Evolutionary conservation across 805 yeast genomes (phyloP).

Genomic region (Wickerhamomyces xylosicus): DNA sequence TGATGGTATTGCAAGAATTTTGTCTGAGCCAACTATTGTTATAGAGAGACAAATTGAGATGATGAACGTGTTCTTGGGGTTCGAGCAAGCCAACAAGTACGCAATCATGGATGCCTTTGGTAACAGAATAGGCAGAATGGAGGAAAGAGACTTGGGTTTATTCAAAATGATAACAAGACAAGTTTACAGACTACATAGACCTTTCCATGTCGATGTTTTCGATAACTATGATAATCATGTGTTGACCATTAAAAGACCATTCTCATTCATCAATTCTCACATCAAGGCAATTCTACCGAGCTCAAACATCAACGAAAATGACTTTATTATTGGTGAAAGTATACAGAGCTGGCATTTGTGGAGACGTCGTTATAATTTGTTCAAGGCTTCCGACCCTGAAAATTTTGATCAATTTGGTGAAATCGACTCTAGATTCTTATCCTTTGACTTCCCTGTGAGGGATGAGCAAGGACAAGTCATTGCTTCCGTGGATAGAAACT

Average conservation of each 20-base stretch:
- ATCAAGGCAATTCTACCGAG: constrained; percentile 65
- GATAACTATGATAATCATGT: constrained; percentile 52
- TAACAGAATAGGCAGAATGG: constrained; percentile 65
- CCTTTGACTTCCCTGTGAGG: constrained; percentile 75
- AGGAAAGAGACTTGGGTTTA: constrained; percentile 56
- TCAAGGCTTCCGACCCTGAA: constrained; percentile 31
- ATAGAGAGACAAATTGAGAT: constrained; percentile 83
- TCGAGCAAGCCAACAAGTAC: constrained; percentile 84
- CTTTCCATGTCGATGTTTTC: constrained; percentile 65
- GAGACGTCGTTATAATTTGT: constrained; percentile 83
- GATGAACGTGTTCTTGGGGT: constrained; percentile 80
- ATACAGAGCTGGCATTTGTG: constrained; percentile 93
- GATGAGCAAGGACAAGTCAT: constrained; percentile 49
- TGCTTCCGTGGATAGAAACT: constrained; percentile 81
- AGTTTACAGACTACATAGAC: constrained; percentile 75
- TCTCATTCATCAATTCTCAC: constrained; percentile 82
- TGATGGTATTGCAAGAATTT: constrained; percentile 51
- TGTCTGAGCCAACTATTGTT: constrained; percentile 75
- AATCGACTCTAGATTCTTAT: constrained; percentile 77
- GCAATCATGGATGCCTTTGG: constrained; percentile 67
- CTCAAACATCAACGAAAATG: constrained; percentile 26
- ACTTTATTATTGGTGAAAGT: constrained; percentile 64
- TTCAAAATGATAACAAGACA: constrained; percentile 70
- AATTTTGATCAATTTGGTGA: constrained; percentile 69
- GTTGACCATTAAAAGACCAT: constrained; percentile 68